phyloP scores from a whole-genome alignment of 306 rosid genomes.

The Cicer cuneatum region DNA sequence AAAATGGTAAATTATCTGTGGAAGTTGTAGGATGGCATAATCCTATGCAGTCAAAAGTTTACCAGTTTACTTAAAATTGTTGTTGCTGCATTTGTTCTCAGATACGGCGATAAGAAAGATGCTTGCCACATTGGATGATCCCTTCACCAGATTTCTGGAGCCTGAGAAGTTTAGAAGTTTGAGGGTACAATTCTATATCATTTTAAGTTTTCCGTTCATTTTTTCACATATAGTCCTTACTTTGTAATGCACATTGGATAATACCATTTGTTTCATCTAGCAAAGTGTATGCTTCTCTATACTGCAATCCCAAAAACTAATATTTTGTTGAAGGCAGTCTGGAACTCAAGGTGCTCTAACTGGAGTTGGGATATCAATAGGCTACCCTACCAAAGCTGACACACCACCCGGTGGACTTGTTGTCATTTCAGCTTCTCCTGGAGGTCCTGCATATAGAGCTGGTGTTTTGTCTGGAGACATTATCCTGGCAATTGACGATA shows the following conservation, averaged over 20 bases:
- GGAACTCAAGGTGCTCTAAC: conserved; percentile 95
- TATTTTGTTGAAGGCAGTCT: conserved; percentile 92
- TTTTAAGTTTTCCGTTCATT: conserved; percentile 40
- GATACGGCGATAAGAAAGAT: conserved; percentile 92
- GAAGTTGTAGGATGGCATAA: conserved; percentile 28
- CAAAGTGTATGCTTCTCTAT: conserved; percentile 34
- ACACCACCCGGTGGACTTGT: conserved; percentile 72
- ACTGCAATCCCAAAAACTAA: conserved; percentile 48
- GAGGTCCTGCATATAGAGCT: conserved; percentile 92
- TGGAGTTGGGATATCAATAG: conserved; percentile 93
- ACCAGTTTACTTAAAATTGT: conserved; percentile 32
- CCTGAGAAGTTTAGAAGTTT: conserved; percentile 89
- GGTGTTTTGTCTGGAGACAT: conserved; percentile 88
- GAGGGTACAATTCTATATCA: conserved; percentile 65
- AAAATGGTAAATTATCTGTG: conserved; percentile 1
- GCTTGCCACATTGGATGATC: conserved; percentile 94
- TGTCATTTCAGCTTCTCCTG: conserved; percentile 87
- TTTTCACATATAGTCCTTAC: conserved; percentile 23
- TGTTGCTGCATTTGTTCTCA: conserved; percentile 48
- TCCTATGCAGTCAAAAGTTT: conserved; percentile 36
- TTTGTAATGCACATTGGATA: background rate
- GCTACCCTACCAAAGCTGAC: conserved; percentile 73
- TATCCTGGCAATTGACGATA: conserved; percentile 78
- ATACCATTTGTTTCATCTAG: conserved; percentile 30
- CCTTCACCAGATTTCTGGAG: conserved; percentile 92